Percentiles rank a stretch among this genome's conserved stretches.
These are phyloP conservation scores for Venturia asperata DNA, from an alignment of 2,329 filamentous ascomycete genomes.

Conservation along the genomic window DNA sequence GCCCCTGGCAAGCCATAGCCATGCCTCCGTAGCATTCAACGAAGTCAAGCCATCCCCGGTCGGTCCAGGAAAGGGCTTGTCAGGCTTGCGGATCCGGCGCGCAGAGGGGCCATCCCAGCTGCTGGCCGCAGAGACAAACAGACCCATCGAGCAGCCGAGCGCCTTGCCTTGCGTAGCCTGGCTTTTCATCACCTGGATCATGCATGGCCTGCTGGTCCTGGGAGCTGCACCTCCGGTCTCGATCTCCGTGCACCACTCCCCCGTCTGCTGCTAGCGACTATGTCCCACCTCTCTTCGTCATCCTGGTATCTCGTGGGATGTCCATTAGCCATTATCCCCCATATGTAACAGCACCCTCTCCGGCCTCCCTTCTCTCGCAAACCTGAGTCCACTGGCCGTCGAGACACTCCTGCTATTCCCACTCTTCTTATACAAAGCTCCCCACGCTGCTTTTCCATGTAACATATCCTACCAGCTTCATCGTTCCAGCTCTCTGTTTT, in stretches of 20 bases:
- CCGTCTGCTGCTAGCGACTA: constrained; percentile 4
- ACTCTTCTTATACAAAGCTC: not conserved
- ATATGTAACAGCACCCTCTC: constrained; percentile 17
- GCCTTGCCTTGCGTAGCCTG: constrained; percentile 6
- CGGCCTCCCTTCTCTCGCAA: not conserved
- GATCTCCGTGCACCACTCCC: constrained; percentile 19
- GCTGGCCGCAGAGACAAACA: constrained; percentile 10
- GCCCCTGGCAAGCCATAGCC: constrained; percentile 9
- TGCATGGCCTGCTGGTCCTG: constrained; percentile 14
- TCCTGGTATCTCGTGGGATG: constrained; percentile 19
- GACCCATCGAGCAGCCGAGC: constrained; percentile 13
- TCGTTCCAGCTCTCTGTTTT: constrained; percentile 7
- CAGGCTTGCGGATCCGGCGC: constrained; percentile 11
- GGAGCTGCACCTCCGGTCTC: constrained; percentile 14
- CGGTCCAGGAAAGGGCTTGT: not conserved
- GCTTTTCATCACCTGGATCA: constrained; percentile 16
- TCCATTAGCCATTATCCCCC: constrained; percentile 12
- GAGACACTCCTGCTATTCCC: not conserved
- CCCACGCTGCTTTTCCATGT: constrained; percentile 2
- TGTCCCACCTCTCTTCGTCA: constrained; percentile 19
- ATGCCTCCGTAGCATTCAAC: too few species aligned
- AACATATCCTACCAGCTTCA: not conserved
- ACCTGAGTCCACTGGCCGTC: not conserved
- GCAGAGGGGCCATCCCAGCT: not conserved
- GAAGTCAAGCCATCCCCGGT: not conserved